phyloP scores from a whole-genome alignment of 257 asterid genomes.

The Nicotiana obtusifolia region DNA sequence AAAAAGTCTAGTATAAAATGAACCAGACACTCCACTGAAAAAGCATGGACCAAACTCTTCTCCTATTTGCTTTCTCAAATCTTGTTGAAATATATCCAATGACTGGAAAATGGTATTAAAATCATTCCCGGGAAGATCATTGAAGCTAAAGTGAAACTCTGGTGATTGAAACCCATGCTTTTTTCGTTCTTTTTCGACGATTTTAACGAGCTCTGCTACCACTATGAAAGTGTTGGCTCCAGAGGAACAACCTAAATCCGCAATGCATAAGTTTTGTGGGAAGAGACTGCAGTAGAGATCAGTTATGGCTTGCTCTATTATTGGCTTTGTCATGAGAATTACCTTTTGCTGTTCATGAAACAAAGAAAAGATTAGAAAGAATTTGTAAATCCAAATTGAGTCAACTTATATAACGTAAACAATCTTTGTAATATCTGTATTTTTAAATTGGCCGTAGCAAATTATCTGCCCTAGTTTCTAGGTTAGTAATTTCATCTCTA shows the following conservation, averaged over 20 bases:
- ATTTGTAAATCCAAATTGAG: neutral
- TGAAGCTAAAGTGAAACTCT: conserved; percentile 41
- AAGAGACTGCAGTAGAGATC: conserved; percentile 6
- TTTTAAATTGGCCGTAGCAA: too few species aligned
- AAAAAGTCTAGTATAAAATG: conserved; percentile 63
- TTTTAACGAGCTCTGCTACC: conserved; percentile 23
- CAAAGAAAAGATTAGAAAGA: neutral
- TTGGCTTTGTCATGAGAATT: conserved; percentile 34
- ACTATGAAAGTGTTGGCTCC: conserved; percentile 19
- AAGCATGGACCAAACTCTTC: conserved; percentile 25
- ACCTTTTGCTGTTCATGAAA: conserved; percentile 28
- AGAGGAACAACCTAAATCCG: conserved; percentile 19
- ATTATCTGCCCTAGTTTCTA: too few species aligned
- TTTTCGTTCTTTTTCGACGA: conserved; percentile 16
- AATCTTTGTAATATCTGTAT: too few species aligned
- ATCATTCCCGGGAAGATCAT: conserved; percentile 67
- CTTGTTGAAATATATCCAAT: conserved; percentile 25
- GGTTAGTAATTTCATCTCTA: too few species aligned
- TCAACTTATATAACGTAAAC: too few species aligned
- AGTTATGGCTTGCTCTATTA: conserved; percentile 37
- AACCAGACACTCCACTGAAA: conserved; percentile 49
- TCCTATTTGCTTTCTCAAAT: conserved; percentile 22
- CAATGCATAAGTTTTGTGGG: conserved; percentile 1
- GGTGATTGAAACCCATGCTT: conserved; percentile 22
- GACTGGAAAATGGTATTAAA: conserved; percentile 51